Evolutionary conservation across 2,329 filamentous ascomycete genomes (phyloP).

Genomic region (Parastagonospora avenae): DNA sequence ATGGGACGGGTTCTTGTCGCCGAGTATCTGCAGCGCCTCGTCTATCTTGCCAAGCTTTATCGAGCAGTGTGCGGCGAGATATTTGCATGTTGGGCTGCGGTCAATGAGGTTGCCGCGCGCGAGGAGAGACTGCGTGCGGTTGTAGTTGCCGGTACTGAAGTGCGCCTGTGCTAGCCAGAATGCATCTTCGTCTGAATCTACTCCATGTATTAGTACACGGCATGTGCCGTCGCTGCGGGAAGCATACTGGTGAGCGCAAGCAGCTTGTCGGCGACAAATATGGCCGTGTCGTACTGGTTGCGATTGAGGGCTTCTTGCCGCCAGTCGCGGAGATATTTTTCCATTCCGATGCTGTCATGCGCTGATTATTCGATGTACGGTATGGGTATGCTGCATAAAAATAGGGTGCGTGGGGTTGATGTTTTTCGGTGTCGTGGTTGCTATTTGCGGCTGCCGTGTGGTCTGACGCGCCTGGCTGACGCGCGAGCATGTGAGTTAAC

Average conservation of each 20-base stretch:
- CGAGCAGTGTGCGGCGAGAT: slow-evolving; percentile 90
- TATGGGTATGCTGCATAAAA: slow-evolving; percentile 1
- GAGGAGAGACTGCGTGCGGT: slow-evolving; percentile 84
- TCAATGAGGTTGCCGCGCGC: slow-evolving; percentile 80
- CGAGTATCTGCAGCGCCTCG: slow-evolving; percentile 83
- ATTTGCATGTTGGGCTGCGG: slow-evolving; percentile 84
- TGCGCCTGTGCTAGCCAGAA: slow-evolving; percentile 99
- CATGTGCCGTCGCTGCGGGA: background rate
- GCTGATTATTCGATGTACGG: background rate
- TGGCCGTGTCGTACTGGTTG: slow-evolving; percentile 93
- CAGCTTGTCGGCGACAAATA: slow-evolving; percentile 97
- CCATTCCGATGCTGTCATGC: slow-evolving; percentile 64
- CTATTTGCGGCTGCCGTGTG: background rate
- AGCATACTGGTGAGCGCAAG: slow-evolving; percentile 86
- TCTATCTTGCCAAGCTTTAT: slow-evolving; percentile 91
- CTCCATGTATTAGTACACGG: slow-evolving; percentile 11
- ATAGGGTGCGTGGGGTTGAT: slow-evolving; percentile 1
- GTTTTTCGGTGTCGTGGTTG: slow-evolving; percentile 1
- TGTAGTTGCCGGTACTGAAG: slow-evolving; percentile 94
- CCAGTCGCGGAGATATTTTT: slow-evolving; percentile 92
- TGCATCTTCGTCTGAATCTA: slow-evolving; percentile 90
- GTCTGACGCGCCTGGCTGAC: slow-evolving; percentile 19
- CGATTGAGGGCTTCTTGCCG: slow-evolving; percentile 93
- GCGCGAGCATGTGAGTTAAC: slow-evolving; percentile 22
- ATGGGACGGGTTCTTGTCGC: slow-evolving; percentile 92